These are phyloP conservation scores for Fusarium brachygibbosum DNA, from an alignment of 2,329 filamentous ascomycete genomes.

Conservation along the genomic window DNA sequence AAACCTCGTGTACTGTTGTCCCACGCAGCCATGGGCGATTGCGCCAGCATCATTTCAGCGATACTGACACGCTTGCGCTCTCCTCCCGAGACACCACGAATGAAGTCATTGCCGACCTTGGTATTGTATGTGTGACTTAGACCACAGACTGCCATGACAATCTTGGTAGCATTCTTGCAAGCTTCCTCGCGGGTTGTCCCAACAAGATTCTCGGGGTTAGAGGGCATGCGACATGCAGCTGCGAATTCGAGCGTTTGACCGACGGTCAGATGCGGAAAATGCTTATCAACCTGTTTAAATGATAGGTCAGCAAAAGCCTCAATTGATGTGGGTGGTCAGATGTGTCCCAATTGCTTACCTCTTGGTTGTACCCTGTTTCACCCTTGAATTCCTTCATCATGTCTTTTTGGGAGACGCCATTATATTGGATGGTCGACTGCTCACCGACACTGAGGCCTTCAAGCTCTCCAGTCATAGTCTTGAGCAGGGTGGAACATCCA, in stretches of 20 bases:
- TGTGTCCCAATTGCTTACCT: slow-evolving; percentile 57
- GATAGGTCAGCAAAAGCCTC: not conserved
- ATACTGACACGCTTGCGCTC: slow-evolving; percentile 86
- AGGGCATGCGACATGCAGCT: slow-evolving; percentile 75
- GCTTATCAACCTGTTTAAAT: slow-evolving; percentile 69
- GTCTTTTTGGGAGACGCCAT: slow-evolving; percentile 66
- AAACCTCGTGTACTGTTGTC: slow-evolving; percentile 81
- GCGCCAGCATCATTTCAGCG: slow-evolving; percentile 79
- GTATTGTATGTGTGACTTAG: slow-evolving; percentile 79
- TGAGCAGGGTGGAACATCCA: slow-evolving; percentile 41
- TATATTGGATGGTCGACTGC: slow-evolving; percentile 69
- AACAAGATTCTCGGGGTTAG: slow-evolving; percentile 66
- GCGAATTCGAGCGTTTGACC: slow-evolving; percentile 81
- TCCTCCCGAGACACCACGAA: slow-evolving; percentile 78
- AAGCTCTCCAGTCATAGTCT: slow-evolving; percentile 32
- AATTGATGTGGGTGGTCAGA: fast-evolving
- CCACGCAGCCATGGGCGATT: slow-evolving; percentile 71
- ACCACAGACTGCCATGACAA: slow-evolving; percentile 79
- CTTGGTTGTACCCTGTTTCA: slow-evolving; percentile 80
- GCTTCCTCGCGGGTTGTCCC: slow-evolving; percentile 73
- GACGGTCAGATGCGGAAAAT: slow-evolving; percentile 83
- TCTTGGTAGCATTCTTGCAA: slow-evolving; percentile 71
- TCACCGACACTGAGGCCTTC: slow-evolving; percentile 68
- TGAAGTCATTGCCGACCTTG: slow-evolving; percentile 80
- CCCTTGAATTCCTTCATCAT: slow-evolving; percentile 74